Evolutionary conservation across 2,329 filamentous ascomycete genomes (phyloP).

Genomic region (Pyrenophora tritici-repentis): DNA sequence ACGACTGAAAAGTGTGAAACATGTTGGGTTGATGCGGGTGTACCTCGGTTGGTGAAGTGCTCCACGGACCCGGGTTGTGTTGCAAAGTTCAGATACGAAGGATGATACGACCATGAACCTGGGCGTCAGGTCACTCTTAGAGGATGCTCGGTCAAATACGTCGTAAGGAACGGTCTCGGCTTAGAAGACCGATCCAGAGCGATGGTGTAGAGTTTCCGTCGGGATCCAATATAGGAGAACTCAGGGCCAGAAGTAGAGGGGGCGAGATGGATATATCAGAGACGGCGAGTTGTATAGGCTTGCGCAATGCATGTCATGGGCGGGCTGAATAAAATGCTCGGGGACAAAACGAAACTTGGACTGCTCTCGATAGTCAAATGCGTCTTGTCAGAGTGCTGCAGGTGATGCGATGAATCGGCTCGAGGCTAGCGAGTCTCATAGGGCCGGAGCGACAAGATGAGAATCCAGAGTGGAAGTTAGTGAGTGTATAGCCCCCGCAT

Average conservation of each 20-base stretch:
- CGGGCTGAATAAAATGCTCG: conserved; percentile 24
- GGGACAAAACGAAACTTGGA: conserved; percentile 12
- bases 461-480: conserved; percentile 21
- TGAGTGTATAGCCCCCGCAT: conserved; percentile 39
- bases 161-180: conserved; percentile 5
- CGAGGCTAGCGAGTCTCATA: conserved; percentile 16
- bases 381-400: conserved; percentile 18
- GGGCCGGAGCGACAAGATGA: conserved; percentile 22
- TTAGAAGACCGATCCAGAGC: conserved; percentile 11
- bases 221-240: conserved; percentile 20
- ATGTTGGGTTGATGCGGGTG: conserved; percentile 30
- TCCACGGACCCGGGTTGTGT: conserved; percentile 2
- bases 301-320: conserved; percentile 21
- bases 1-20: conserved; percentile 54
- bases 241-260: conserved; percentile 13
- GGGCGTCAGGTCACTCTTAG: conserved; percentile 12
- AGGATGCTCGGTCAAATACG: conserved; percentile 11
- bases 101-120: conserved; percentile 10
- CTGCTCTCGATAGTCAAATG: conserved; percentile 9
- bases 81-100: conserved; percentile 10
- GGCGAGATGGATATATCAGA: conserved; percentile 26
- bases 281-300: conserved; percentile 12
- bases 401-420: conserved; percentile 8
- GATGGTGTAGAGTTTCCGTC: conserved; percentile 14
- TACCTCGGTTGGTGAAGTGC: not conserved